Base-by-base conservation (phyloP, 164 flowering plant species). In the Sedum album region DNA sequence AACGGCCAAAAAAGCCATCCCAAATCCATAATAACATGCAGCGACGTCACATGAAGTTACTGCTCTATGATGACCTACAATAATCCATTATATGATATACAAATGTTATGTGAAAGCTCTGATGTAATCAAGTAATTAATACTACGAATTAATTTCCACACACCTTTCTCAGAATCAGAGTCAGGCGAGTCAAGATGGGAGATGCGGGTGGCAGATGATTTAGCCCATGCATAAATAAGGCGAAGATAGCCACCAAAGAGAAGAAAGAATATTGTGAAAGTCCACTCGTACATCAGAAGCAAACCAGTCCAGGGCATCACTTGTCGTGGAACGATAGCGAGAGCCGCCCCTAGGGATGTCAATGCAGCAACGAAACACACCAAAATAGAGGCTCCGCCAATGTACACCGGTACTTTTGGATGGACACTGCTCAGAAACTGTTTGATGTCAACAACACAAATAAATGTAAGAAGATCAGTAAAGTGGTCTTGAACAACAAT, bases 231-330 rank as follows among this genome's bases (percentile, higher is more conserved):
- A 77, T 80, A 79, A 49, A 84, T 69, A 68, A 88, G 48, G 66
- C 79, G 83, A 64, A 94, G 88, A 75, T 86, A 94, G 33, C 87
- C 83, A 68, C 96, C 90, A 74, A 90, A 88, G 21, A 87, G 66
- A 21, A 90, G 21, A 69, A 84, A 77, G 81, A 88, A 91, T 61
- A 82, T 53, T 6, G 85, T 71, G 71, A 88, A 88, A 36, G 91
- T 84, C 97, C 96, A 44, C 70, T 94, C 99, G 70, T 91, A 94
- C 83, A 87, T 79, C 75, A 94, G 82, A 31, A 90, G 72, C 84
- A 94, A 78, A 60, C 99, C 99, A 26, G 96, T 90, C 97, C 96
- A 94, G 68, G 99, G 99, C 85, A 78, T 85, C 67, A 90, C 91
- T 82, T 94, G 99, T 13, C 88, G 84, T 51, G 99, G 99, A 57